These are phyloP conservation scores for Noccaea bulbosa DNA, from an alignment of 345 rosid species.

Conservation along the genomic window DNA sequence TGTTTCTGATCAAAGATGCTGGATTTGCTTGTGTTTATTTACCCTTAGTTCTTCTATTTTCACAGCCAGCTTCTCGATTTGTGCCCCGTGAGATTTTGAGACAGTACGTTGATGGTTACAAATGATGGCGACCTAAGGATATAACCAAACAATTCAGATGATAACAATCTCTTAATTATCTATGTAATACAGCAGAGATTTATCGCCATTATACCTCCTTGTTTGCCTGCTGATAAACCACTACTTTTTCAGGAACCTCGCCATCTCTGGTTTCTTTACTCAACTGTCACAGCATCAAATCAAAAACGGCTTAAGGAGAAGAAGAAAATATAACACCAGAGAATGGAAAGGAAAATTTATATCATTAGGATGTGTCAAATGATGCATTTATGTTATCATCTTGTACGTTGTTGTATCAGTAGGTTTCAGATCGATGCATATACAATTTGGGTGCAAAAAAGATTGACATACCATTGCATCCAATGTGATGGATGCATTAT, in stretches of 20 bases:
- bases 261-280: slow-evolving; percentile 83
- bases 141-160: slow-evolving; percentile 18
- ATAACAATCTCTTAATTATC: slow-evolving; percentile 4
- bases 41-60: slow-evolving; percentile 54
- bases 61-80: slow-evolving; percentile 41
- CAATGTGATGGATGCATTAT: slow-evolving; percentile 94
- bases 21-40: slow-evolving; percentile 6
- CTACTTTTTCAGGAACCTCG: slow-evolving; percentile 80
- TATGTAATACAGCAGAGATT: slow-evolving; percentile 7
- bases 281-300: slow-evolving; percentile 62
- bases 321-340: not conserved
- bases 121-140: slow-evolving; percentile 66
- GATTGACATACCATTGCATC: slow-evolving; percentile 72
- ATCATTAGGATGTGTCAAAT: not conserved
- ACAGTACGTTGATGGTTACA: slow-evolving; percentile 98
- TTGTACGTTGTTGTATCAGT: not conserved
- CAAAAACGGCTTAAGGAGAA: not conserved
- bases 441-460: not conserved
- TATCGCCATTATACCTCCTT: slow-evolving; percentile 61
- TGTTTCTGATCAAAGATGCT: slow-evolving; percentile 5
- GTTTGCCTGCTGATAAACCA: slow-evolving; percentile 82
- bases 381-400: not conserved
- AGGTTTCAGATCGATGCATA: not conserved
- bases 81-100: slow-evolving; percentile 74
- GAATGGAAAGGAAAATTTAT: slow-evolving; percentile 8